Percentiles rank a stretch among this genome's conserved stretches.
Conservation (phyloP, 495 filamentous ascomycete genomes). For the Rhypophila decipiens region DNA sequence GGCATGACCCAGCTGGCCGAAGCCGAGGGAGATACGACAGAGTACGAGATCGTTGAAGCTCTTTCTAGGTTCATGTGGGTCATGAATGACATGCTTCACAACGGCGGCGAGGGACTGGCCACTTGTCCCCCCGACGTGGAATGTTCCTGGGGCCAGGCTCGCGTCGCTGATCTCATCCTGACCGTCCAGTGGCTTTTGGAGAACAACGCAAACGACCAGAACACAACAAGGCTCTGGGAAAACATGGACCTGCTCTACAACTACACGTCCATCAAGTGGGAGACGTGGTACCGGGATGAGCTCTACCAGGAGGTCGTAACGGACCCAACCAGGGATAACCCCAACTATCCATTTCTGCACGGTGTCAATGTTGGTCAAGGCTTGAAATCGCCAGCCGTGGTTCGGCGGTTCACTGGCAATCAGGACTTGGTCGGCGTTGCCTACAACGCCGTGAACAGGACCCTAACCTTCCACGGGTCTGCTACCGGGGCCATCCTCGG, state of each 20-base stretch:
- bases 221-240: slow-evolving; percentile 24
- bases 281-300: slow-evolving; percentile 11
- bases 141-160: slow-evolving; percentile 18
- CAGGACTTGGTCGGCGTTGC: slow-evolving; percentile 15
- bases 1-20: slow-evolving; percentile 39
- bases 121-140: slow-evolving; percentile 11
- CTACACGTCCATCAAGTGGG: slow-evolving; percentile 16
- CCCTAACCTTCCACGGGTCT: slow-evolving; percentile 21
- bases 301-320: slow-evolving; percentile 11
- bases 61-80: slow-evolving; percentile 33
- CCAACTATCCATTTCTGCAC: slow-evolving; percentile 17
- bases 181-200: slow-evolving; percentile 49
- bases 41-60: slow-evolving; percentile 25
- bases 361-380: slow-evolving; percentile 28
- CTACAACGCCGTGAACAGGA: slow-evolving; percentile 22
- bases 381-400: slow-evolving; percentile 15
- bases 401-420: slow-evolving; percentile 24
- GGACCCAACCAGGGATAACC: slow-evolving; percentile 7
- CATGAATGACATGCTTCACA: slow-evolving; percentile 35
- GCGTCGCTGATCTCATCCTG: slow-evolving; percentile 26
- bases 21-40: slow-evolving; percentile 34
- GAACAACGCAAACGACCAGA: slow-evolving; percentile 22
- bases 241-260: slow-evolving; percentile 24
- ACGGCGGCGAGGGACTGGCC: slow-evolving; percentile 15
- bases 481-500: slow-evolving; percentile 23